Percentiles rank a stretch among this genome's conserved stretches.
Evolutionary conservation across 1,139 yeast species (phyloP).

Genomic region (Candida mesenterica): DNA sequence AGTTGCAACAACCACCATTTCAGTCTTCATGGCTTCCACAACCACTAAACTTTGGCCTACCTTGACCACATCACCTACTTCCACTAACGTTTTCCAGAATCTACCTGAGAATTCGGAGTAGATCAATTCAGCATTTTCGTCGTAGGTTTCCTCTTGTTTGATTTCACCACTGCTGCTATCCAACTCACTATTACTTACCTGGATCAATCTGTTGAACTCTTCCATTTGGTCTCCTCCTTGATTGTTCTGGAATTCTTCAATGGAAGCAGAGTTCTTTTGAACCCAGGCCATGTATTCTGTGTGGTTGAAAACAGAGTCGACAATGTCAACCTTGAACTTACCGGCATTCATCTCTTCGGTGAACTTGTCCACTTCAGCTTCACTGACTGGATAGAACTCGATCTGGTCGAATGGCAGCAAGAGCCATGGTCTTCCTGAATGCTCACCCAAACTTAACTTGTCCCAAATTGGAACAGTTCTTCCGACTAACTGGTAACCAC

Average conservation of each 20-base stretch:
- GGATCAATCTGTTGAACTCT: conserved; percentile 80
- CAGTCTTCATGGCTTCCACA: conserved; percentile 98
- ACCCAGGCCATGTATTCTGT: conserved; percentile 77
- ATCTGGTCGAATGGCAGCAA: conserved; percentile 90
- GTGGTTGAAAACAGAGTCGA: conserved; percentile 80
- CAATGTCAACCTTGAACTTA: conserved; percentile 68
- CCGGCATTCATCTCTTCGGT: conserved; percentile 82
- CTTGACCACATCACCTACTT: conserved; percentile 73
- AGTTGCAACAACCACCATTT: conserved; percentile 82
- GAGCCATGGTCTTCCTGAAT: conserved; percentile 79
- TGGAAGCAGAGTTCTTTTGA: conserved; percentile 66
- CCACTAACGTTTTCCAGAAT: conserved; percentile 90
- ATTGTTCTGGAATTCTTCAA: conserved; percentile 61
- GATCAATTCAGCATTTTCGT: conserved; percentile 76
- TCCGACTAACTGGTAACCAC: conserved; percentile 96
- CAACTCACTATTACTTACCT: conserved; percentile 77
- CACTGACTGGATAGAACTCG: conserved; percentile 88
- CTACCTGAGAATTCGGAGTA: conserved; percentile 95
- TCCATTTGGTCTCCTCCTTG: conserved; percentile 81
- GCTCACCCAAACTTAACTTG: conserved; percentile 74
- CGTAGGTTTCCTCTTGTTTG: conserved; percentile 50
- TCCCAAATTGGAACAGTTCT: conserved; percentile 98
- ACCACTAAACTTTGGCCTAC: conserved; percentile 81
- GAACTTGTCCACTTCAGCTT: conserved; percentile 70
- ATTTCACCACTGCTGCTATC: conserved; percentile 45